Evolutionary conservation across 1,284 basidiomycete genomes (phyloP).

Genomic region (Pascua guehoae): DNA sequence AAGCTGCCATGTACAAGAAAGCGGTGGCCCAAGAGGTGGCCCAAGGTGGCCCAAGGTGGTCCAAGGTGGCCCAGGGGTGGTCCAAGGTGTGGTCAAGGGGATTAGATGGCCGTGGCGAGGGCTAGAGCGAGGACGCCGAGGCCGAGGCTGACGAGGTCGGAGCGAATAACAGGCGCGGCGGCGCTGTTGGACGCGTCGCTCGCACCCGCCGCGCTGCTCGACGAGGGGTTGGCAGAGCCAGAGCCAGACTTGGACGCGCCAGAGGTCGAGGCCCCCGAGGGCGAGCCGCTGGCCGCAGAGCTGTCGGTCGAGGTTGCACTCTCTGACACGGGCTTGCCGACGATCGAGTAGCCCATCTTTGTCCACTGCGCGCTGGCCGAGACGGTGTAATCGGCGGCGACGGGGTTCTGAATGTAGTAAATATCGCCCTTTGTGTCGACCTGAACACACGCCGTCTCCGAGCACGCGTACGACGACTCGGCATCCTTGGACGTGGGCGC

Average conservation of each 20-base stretch:
- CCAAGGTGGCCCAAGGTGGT: no score
- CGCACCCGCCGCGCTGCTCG: no score
- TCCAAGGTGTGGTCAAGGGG: no score
- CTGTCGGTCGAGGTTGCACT: background rate
- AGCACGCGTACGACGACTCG: slow-evolving; percentile 67
- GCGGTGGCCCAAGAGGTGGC: no score
- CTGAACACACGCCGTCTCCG: slow-evolving; percentile 68
- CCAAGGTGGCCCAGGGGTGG: no score
- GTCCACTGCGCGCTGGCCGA: slow-evolving; percentile 38
- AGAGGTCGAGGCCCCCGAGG: background rate
- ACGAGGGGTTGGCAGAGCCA: background rate
- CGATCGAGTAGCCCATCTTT: slow-evolving; percentile 39
- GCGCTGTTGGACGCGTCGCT: no score
- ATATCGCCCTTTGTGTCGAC: slow-evolving; percentile 65
- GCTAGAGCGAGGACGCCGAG: no score
- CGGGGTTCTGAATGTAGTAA: slow-evolving; percentile 63
- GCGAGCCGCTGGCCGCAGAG: background rate
- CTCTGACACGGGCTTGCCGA: background rate
- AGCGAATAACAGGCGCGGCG: no score
- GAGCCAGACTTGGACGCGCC: background rate
- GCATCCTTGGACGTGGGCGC: slow-evolving; percentile 67
- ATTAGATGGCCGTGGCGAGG: no score
- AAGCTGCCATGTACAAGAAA: no score
- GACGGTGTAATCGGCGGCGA: slow-evolving; percentile 43
- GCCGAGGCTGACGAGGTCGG: no score